Percentiles rank a stretch among this genome's conserved stretches.
phyloP scores from a whole-genome alignment of 192 early-diverging fungal genomes.

The Backusella liffmaniae region DNA sequence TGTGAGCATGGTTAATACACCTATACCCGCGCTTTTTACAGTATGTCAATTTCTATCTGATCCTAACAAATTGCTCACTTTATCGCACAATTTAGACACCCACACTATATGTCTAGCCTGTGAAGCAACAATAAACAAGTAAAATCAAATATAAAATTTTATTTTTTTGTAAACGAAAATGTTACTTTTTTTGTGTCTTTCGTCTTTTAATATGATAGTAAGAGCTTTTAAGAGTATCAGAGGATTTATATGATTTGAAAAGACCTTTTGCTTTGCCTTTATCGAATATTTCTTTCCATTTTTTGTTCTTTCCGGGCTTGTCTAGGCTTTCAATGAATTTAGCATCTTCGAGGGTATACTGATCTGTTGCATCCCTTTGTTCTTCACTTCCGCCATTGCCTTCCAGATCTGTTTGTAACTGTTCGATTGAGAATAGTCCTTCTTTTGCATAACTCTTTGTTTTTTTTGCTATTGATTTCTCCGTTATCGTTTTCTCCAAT shows the following conservation, averaged over 20 bases:
- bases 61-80: slow-evolving; percentile 12
- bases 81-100: slow-evolving; percentile 8
- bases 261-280: slow-evolving; percentile 10
- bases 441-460: slow-evolving; percentile 7
- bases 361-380: neutral
- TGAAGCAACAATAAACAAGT: neutral
- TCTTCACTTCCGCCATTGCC: neutral
- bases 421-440: slow-evolving; percentile 1
- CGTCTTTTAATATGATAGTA: slow-evolving; percentile 12
- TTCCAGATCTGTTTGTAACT: slow-evolving; percentile 1
- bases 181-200: neutral
- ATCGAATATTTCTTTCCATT: slow-evolving; percentile 8
- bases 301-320: slow-evolving; percentile 11
- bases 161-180: slow-evolving; percentile 2
- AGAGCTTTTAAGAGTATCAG: slow-evolving; percentile 5
- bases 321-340: neutral
- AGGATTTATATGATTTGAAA: slow-evolving; percentile 10
- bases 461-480: slow-evolving; percentile 6
- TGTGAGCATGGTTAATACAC: neutral
- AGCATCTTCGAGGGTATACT: neutral
- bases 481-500: slow-evolving; percentile 4
- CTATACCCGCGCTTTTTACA: slow-evolving; percentile 9
- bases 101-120: slow-evolving; percentile 11
- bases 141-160: slow-evolving; percentile 6
- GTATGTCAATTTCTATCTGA: slow-evolving; percentile 13